These are phyloP conservation scores for Ceratobasidium sp. DNA, from an alignment of 1,284 basidiomycete genomes.

Conservation along the genomic window DNA sequence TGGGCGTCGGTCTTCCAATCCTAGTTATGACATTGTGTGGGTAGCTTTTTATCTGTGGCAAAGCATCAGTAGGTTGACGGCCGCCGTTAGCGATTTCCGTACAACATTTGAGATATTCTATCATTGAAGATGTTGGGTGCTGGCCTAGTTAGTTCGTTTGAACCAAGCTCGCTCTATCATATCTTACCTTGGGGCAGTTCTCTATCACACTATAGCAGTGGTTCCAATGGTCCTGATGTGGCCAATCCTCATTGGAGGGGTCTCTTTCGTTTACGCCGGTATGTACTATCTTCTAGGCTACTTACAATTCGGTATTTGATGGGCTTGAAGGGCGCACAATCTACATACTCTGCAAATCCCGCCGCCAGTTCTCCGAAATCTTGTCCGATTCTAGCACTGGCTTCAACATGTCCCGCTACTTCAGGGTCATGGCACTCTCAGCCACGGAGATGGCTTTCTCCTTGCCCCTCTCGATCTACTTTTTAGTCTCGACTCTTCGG, in stretches of 20 bases:
- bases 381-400: neutral
- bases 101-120: constrained; percentile 31
- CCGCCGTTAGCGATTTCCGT: neutral
- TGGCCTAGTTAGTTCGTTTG: constrained; percentile 19
- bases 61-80: neutral
- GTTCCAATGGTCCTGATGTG: constrained; percentile 20
- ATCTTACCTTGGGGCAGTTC: neutral
- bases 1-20: constrained; percentile 64
- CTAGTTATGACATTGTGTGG: constrained; percentile 66
- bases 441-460: constrained; percentile 21
- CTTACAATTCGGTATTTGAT: no score
- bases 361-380: constrained; percentile 39
- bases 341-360: constrained; percentile 25
- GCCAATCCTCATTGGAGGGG: constrained; percentile 26
- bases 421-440: constrained; percentile 38
- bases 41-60: constrained; percentile 50
- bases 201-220: neutral
- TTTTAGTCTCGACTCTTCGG: neutral
- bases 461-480: constrained; percentile 15
- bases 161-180: neutral
- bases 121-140: constrained; percentile 48
- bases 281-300: neutral
- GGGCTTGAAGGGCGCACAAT: constrained; percentile 25
- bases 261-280: constrained; percentile 31
- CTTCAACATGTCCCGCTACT: constrained; percentile 26